Percentiles rank a stretch among this genome's conserved stretches.
Conservation (phyloP, 2,329 filamentous ascomycete species). For the Cytospora chrysosperma region DNA sequence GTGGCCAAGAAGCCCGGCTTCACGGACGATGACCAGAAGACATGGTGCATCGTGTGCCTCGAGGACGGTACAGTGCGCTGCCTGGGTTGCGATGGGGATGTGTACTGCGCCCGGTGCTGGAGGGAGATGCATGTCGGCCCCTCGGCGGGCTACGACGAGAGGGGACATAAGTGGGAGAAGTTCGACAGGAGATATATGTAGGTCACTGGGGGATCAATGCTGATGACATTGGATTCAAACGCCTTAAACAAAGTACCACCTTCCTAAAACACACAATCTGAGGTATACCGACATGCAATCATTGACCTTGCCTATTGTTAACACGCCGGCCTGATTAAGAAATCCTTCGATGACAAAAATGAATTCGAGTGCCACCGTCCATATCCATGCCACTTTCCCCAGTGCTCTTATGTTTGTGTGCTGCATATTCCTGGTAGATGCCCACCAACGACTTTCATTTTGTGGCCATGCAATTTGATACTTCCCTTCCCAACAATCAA, state of each 20-base stretch:
- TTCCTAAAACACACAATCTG: neutral
- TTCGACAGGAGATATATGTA: slow-evolving; percentile 32
- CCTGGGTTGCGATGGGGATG: slow-evolving; percentile 66
- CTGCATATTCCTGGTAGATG: neutral
- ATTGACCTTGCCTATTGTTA: neutral
- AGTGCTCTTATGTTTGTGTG: neutral
- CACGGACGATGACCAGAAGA: slow-evolving; percentile 69
- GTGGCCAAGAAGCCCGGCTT: slow-evolving; percentile 44
- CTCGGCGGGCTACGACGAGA: slow-evolving; percentile 67
- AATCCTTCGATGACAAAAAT: neutral
- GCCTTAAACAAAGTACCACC: neutral
- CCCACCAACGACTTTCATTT: neutral
- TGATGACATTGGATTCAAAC: neutral
- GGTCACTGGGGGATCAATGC: neutral
- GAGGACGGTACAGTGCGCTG: slow-evolving; percentile 75
- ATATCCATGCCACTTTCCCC: neutral
- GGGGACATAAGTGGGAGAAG: slow-evolving; percentile 64
- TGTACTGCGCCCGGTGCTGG: slow-evolving; percentile 81
- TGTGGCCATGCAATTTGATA: slow-evolving; percentile 13
- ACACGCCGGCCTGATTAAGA: neutral
- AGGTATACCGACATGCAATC: slow-evolving; percentile 11
- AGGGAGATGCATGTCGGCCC: slow-evolving; percentile 74
- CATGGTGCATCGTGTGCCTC: slow-evolving; percentile 81
- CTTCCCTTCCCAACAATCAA: neutral
- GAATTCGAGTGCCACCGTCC: neutral